Percentiles rank a stretch among this genome's conserved stretches.
phyloP scores from a whole-genome alignment of 495 filamentous ascomycete species.

The Talaromyces borbonicus region DNA sequence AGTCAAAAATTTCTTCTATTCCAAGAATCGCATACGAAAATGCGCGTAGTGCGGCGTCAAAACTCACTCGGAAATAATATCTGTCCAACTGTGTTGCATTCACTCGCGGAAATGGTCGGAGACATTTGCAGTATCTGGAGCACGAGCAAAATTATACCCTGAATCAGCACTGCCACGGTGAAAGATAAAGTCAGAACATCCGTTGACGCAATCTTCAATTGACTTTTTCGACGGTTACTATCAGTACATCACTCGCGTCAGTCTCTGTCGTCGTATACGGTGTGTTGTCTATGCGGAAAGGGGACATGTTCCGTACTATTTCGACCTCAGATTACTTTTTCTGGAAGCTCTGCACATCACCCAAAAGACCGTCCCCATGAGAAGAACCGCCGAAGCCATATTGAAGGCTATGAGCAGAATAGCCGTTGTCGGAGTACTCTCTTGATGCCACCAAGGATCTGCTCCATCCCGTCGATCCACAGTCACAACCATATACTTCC shows the following conservation, averaged over 20 bases:
- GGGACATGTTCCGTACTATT: background rate
- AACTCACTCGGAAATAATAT: slow-evolving; percentile 25
- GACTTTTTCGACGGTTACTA: background rate
- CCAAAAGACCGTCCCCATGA: slow-evolving; percentile 10
- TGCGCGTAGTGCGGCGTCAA: background rate
- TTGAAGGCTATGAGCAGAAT: slow-evolving; percentile 12
- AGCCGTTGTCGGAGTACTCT: slow-evolving; percentile 5
- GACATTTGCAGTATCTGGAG: slow-evolving; percentile 16
- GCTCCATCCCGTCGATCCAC: background rate
- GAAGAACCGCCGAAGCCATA: slow-evolving; percentile 10
- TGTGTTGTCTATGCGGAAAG: background rate
- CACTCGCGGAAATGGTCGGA: slow-evolving; percentile 9
- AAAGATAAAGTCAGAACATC: slow-evolving; percentile 26
- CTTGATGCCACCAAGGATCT: slow-evolving; percentile 1
- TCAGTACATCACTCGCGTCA: slow-evolving; percentile 4
- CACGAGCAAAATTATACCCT: slow-evolving; percentile 22
- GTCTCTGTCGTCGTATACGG: no score
- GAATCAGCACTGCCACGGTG: slow-evolving; percentile 22
- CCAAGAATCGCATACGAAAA: no score
- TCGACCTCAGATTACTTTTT: background rate
- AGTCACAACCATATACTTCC: no score
- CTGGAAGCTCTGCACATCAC: slow-evolving; percentile 6
- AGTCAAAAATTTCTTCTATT: background rate
- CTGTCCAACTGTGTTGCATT: slow-evolving; percentile 20
- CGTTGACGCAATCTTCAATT: background rate